Conservation (phyloP, 768 basidiomycete species). For the Mycena rebaudengoi region DNA sequence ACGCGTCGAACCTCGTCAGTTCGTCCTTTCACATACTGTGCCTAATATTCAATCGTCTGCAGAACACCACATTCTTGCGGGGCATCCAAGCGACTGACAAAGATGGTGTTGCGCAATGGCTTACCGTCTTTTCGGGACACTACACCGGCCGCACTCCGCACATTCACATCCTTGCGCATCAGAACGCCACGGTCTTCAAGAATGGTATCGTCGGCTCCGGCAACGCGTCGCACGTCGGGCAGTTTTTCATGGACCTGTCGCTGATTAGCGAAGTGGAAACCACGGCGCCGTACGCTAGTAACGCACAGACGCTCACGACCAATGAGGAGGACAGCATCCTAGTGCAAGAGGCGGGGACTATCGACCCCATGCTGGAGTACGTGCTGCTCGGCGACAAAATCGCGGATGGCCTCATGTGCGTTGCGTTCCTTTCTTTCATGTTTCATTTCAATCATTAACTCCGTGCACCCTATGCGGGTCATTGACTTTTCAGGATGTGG, state of each 20-base stretch:
- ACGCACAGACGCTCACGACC: constrained; percentile 19
- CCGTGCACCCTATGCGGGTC: too few relatives aligned
- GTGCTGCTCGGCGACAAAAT: constrained; percentile 19
- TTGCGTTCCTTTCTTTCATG: too few relatives aligned
- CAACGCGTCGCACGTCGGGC: constrained; percentile 24
- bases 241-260: constrained; percentile 26
- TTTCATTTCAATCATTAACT: too few relatives aligned
- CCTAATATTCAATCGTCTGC: background rate
- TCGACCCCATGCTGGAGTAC: constrained; percentile 24
- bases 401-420: constrained; percentile 22
- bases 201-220: constrained; percentile 20
- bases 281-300: constrained; percentile 17
- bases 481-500: too few relatives aligned
- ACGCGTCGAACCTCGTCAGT: constrained; percentile 9
- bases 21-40: background rate
- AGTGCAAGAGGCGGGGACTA: constrained; percentile 1
- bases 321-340: constrained; percentile 24
- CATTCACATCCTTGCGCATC: constrained; percentile 27
- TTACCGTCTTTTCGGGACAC: constrained; percentile 25
- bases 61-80: constrained; percentile 23
- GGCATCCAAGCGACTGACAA: constrained; percentile 22
- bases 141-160: constrained; percentile 25
- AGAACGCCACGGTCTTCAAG: constrained; percentile 16
- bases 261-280: constrained; percentile 20
- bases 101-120: constrained; percentile 26